phyloP scores from a whole-genome alignment of 2,329 filamentous ascomycete genomes.

The Nemania abortiva region DNA sequence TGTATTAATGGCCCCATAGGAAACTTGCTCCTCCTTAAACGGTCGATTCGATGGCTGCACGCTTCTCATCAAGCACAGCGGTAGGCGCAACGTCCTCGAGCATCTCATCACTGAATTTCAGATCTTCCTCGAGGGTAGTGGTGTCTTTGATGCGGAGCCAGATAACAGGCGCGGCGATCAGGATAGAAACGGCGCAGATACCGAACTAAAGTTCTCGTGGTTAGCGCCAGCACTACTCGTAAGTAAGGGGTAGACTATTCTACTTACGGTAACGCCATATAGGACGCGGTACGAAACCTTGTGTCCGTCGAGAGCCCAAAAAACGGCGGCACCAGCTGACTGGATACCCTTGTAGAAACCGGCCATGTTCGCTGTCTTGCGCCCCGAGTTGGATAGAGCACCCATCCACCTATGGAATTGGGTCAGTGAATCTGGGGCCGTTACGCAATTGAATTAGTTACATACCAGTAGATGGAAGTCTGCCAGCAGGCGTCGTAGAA shows the following conservation, averaged over 20 bases:
- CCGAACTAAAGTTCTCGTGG: constrained; percentile 30
- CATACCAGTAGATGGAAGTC: constrained; percentile 91
- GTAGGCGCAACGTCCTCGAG: constrained; percentile 71
- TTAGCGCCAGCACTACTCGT: constrained; percentile 4
- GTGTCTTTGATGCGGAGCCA: constrained; percentile 83
- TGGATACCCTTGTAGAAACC: constrained; percentile 91
- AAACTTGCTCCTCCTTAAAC: constrained; percentile 16
- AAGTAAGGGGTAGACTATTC: background rate
- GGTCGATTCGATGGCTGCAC: constrained; percentile 13
- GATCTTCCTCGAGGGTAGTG: constrained; percentile 83
- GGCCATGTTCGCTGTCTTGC: constrained; percentile 90
- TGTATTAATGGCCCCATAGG: background rate
- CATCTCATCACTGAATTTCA: constrained; percentile 88
- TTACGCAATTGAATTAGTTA: constrained; percentile 73
- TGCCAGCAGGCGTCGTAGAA: constrained; percentile 84
- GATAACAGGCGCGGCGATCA: constrained; percentile 84
- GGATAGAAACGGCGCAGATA: constrained; percentile 67
- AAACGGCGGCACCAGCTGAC: constrained; percentile 84
- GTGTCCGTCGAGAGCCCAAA: constrained; percentile 75
- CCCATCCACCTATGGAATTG: constrained; percentile 80
- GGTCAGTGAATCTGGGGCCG: constrained; percentile 61
- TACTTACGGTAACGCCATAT: constrained; percentile 69
- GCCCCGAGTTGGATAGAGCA: constrained; percentile 89
- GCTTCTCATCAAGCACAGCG: constrained; percentile 48
- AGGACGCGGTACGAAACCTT: constrained; percentile 75